Conservation (phyloP, 208 protist species). For the Trypanosoma brucei region DNA sequence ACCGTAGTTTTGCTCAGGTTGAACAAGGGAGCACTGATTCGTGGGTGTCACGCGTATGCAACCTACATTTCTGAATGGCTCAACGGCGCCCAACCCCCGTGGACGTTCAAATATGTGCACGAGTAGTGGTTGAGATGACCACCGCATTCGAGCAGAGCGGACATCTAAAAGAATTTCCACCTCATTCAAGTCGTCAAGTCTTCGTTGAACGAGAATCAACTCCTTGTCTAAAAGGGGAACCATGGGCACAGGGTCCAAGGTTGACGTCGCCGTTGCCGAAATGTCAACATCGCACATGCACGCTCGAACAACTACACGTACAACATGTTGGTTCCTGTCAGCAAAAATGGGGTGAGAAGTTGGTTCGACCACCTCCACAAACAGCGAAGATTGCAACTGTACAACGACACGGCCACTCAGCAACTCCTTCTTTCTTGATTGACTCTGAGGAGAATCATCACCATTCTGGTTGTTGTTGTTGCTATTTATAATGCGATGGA, state of each 20-base stretch:
- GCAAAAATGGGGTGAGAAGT: constrained; percentile 56
- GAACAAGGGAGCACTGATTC: background rate
- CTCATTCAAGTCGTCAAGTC: constrained; percentile 37
- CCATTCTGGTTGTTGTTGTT: background rate
- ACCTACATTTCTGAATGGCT: constrained; percentile 46
- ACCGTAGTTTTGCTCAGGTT: background rate
- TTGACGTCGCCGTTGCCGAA: constrained; percentile 21
- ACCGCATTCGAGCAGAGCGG: constrained; percentile 20
- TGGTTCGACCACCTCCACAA: constrained; percentile 53
- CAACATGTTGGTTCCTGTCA: constrained; percentile 16
- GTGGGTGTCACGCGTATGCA: constrained; percentile 40
- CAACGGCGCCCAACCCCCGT: background rate
- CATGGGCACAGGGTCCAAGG: constrained; percentile 24
- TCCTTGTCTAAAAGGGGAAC: constrained; percentile 32
- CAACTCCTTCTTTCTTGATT: background rate
- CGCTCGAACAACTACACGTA: constrained; percentile 24
- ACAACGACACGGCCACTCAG: constrained; percentile 41
- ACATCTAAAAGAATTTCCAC: constrained; percentile 63
- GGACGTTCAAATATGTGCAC: constrained; percentile 44
- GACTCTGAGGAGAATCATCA: background rate
- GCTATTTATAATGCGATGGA: constrained; percentile 52
- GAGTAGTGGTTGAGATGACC: constrained; percentile 23
- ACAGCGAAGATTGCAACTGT: constrained; percentile 54
- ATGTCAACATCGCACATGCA: constrained; percentile 24
- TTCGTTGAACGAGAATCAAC: constrained; percentile 66